These are phyloP conservation scores for Didymella lethalis DNA, from an alignment of 2,329 filamentous ascomycete species.

Conservation along the genomic window DNA sequence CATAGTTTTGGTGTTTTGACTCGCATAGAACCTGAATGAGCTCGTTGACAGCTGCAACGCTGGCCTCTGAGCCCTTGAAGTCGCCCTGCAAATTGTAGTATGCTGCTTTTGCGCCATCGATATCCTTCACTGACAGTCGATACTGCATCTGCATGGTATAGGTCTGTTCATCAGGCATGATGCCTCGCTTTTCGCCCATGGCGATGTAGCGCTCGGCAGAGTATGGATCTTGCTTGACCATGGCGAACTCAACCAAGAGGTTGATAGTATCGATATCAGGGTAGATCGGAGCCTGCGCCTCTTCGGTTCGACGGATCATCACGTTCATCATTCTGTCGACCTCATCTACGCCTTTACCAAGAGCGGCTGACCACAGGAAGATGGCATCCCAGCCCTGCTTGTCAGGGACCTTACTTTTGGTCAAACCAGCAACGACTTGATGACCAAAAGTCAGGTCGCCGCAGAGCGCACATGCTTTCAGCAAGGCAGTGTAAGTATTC, in stretches of 20 bases:
- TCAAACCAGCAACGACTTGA: conserved; percentile 55
- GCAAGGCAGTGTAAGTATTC: conserved; percentile 61
- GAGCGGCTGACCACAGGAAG: conserved; percentile 77
- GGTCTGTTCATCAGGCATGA: conserved; percentile 73
- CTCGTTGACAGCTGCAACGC: conserved; percentile 71
- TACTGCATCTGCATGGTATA: conserved; percentile 79
- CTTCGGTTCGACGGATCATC: conserved; percentile 63
- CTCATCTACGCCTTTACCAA: conserved; percentile 75
- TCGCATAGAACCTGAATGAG: conserved; percentile 75
- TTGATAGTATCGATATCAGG: conserved; percentile 81
- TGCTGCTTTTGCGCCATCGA: conserved; percentile 72
- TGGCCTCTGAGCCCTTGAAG: conserved; percentile 65
- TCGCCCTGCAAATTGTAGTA: conserved; percentile 69
- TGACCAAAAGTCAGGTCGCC: conserved; percentile 46
- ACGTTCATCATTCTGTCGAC: conserved; percentile 75
- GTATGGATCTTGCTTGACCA: conserved; percentile 72
- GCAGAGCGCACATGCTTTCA: conserved; percentile 63
- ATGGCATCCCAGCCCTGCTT: conserved; percentile 74
- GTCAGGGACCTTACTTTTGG: conserved; percentile 35
- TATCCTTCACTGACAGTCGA: conserved; percentile 74
- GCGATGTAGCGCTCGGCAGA: conserved; percentile 76
- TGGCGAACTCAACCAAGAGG: conserved; percentile 74
- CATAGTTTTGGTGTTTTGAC: conserved; percentile 68
- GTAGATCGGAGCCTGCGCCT: conserved; percentile 54
- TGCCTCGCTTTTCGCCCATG: conserved; percentile 69